Base-by-base conservation (phyloP, 768 basidiomycete genomes). In the Trichaptum fuscoviolaceum region DNA sequence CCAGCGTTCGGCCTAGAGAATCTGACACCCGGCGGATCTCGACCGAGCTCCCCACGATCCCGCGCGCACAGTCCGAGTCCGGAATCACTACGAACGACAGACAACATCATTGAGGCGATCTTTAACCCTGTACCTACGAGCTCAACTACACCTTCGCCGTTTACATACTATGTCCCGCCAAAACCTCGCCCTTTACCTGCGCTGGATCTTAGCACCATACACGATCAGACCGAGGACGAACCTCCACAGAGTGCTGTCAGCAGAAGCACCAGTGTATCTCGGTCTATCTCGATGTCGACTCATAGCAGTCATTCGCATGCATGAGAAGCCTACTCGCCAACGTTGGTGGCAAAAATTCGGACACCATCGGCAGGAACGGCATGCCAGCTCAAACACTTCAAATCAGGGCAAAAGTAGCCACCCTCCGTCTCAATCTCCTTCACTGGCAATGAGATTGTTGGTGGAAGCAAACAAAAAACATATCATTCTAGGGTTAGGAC, bases 51-150 rank as follows among this genome's bases (percentile, higher is more conserved):
- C 5, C 42, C 42, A 15, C 42, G 42, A 12, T 52, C 42, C 42
- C 42, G 42, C 15, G 59, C 25, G 3, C 25, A 25, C 24, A 61
- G 59, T 34, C 24, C 59, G 17, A 61, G 24, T 23, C 65, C 66
- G 2, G 81, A 83, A 68, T 87, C 88, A 0, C 82, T 87, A 1
- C 83, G 84, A 63, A 85, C 86, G 17, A 92, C 91, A 0, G 90
- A 91, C 73, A 80, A 80, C 42, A 81, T 93, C 57, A 92, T 93
- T 72, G 92, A 93, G 65, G 86, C 89, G 6, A 74, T 93, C 26
- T 93, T 93, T 73, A 93, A 93, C 70, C 91, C 92, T 1, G 81
- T 81, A 1, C 82, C 80, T 1, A 84, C 84, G 9, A 78, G 65
- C 6, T 69, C 66, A 25, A 60, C 36, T 30, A 64, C 52, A 1